A percentile compares a stretch with the other conserved stretches of the same genome.
Conservation (phyloP, 495 filamentous ascomycete species). For the Hypoxylon trugodes region DNA sequence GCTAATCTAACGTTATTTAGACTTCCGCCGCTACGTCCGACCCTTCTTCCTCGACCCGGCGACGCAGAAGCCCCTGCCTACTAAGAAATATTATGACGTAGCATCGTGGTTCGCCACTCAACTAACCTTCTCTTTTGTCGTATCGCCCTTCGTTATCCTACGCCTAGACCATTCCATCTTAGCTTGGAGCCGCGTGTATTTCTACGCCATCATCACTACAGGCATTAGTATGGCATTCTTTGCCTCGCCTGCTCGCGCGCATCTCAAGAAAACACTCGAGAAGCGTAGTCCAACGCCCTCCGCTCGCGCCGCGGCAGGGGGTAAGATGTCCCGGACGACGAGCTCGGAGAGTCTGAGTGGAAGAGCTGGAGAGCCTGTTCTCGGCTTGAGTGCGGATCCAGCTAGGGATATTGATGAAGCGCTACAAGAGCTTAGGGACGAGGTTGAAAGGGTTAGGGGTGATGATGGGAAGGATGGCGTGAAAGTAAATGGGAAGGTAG, state of each 20-base stretch:
- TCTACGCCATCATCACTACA: slow-evolving; percentile 80
- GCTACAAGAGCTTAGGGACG: slow-evolving; percentile 74
- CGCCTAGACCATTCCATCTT: slow-evolving; percentile 68
- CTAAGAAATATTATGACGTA: slow-evolving; percentile 89
- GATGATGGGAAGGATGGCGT: neutral
- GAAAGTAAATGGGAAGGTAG: neutral
- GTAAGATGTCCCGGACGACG: slow-evolving; percentile 41
- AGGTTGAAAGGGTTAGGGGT: slow-evolving; percentile 61
- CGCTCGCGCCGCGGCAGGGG: slow-evolving; percentile 39
- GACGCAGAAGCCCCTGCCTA: slow-evolving; percentile 68
- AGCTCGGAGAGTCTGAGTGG: slow-evolving; percentile 50
- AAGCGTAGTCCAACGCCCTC: slow-evolving; percentile 52
- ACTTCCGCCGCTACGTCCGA: slow-evolving; percentile 86
- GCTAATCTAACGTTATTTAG: slow-evolving; percentile 52
- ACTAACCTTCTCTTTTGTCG: slow-evolving; percentile 80
- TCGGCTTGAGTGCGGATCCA: slow-evolving; percentile 83
- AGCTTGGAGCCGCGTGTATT: slow-evolving; percentile 89
- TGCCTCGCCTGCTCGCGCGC: slow-evolving; percentile 74
- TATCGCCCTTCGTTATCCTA: slow-evolving; percentile 84
- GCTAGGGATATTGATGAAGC: slow-evolving; percentile 81
- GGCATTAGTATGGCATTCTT: slow-evolving; percentile 74
- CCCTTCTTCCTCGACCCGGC: slow-evolving; percentile 88
- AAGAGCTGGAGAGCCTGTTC: slow-evolving; percentile 59
- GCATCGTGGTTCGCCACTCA: slow-evolving; percentile 83
- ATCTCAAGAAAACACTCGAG: slow-evolving; percentile 67